Evolutionary conservation across 495 filamentous ascomycete genomes (phyloP), one percentile per base, ranked within the genome.

Genomic region (Endocarpon pusillum): DNA sequence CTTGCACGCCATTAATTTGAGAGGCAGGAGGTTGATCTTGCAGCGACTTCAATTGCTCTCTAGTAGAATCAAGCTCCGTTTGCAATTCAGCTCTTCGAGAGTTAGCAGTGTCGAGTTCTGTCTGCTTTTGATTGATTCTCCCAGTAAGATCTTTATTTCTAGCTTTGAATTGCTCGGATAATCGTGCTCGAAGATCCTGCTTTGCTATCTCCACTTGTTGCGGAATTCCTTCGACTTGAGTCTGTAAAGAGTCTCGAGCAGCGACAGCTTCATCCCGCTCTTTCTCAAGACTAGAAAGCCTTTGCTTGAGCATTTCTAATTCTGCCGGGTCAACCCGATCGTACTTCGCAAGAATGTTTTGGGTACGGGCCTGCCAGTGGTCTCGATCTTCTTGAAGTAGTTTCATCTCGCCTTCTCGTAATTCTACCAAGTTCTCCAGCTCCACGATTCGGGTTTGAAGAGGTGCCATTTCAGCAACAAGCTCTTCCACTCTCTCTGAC

Each of bases 291-390:
- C 51, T 57, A 16, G 67, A 54, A 30, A 78, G 54, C 41, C 75
- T 64, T 43, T 74, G 69, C 51, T 86, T 94, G 35, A 96, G 59
- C 38, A 71, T 71, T 45, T 96, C 84, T 38, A 93, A 68, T 44
- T 94, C 86, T 1, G 79, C 80, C 11, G 87, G 89, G 48, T 97
- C 89, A 18, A 91, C 75, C 32, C 89, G 81, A 42, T 94, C 85
- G 49, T 96, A 93, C 45, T 94, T 94, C 41, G 83, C 80, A 15
- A 97, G 69, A 32, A 96, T 93, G 37, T 89, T 80, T 46, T 96
- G 84, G 9, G 82, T 81, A 14, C 91, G 74, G 55, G 92, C 81
- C 47, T 91, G 84, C 73, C 86, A 93, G 19, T 74, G 72, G 45
- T 96, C 87, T 3, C 85, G 71, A 48, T 94, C 84, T 38, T 81